These are phyloP conservation scores for Lipomyces sp. DNA, from an alignment of 805 yeast genomes.

Conservation along the genomic window DNA sequence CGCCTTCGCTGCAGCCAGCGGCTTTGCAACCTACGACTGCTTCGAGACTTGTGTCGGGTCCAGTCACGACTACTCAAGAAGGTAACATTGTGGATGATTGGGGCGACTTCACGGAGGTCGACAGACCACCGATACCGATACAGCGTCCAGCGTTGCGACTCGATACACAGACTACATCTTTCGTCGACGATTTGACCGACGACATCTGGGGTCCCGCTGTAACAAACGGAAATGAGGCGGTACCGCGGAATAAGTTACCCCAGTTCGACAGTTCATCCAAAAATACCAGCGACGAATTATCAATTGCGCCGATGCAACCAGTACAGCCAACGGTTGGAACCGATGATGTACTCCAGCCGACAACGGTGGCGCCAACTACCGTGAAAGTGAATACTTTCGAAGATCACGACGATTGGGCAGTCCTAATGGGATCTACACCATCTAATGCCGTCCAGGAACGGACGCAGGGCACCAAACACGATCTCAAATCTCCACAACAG, in stretches of 20 bases:
- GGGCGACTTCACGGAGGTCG: slow-evolving; percentile 16
- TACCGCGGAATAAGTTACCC: neutral
- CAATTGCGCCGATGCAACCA: slow-evolving; percentile 10
- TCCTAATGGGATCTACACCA: slow-evolving; percentile 9
- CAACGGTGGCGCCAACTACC: slow-evolving; percentile 4
- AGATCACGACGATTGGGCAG: slow-evolving; percentile 32
- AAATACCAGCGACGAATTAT: neutral
- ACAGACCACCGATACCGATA: neutral
- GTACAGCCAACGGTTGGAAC: neutral
- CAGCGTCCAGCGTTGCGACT: neutral
- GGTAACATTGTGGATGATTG: slow-evolving; percentile 16
- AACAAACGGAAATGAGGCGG: neutral
- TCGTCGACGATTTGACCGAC: neutral
- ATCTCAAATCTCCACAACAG: neutral
- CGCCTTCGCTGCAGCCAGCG: neutral
- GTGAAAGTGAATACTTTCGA: neutral
- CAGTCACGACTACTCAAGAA: slow-evolving; percentile 2
- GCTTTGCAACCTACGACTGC: neutral
- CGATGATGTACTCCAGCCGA: slow-evolving; percentile 4
- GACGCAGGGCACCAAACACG: neutral
- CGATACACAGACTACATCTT: neutral
- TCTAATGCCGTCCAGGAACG: neutral
- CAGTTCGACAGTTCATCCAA: neutral
- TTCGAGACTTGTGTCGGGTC: neutral
- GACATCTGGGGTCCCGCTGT: neutral